phyloP scores from a whole-genome alignment of 2,329 filamentous ascomycete genomes.

The Fusarium ramigenum region DNA sequence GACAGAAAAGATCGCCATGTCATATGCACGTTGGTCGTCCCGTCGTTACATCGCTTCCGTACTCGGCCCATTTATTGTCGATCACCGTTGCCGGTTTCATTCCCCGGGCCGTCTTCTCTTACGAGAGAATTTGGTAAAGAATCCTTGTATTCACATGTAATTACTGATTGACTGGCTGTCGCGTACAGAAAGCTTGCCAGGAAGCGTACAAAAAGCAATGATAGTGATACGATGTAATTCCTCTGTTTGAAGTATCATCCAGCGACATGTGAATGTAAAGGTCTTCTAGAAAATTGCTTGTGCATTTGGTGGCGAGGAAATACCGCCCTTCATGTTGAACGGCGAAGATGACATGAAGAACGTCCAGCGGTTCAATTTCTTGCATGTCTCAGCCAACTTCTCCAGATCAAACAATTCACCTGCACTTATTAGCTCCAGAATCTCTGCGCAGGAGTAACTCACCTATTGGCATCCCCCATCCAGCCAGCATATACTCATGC shows the following conservation, averaged over 20 bases:
- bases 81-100: not conserved
- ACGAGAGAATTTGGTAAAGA: not conserved
- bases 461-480: constrained; percentile 56
- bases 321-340: constrained; percentile 48
- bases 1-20: not conserved
- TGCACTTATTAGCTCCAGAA: constrained; percentile 13
- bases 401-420: constrained; percentile 51
- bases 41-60: not conserved
- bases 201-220: not conserved
- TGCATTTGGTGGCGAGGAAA: constrained; percentile 25
- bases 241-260: no score
- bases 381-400: constrained; percentile 58
- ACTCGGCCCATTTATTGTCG: not conserved
- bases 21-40: not conserved
- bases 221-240: not conserved
- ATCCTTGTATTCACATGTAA: not conserved
- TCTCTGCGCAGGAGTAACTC: not conserved
- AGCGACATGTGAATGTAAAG: not conserved
- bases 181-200: not conserved
- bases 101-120: not conserved
- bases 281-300: constrained; percentile 23
- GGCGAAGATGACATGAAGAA: constrained; percentile 62
- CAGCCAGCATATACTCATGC: constrained; percentile 59
- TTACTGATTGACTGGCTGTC: not conserved
- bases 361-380: constrained; percentile 57